Conservation (phyloP, 495 filamentous ascomycete species). For the Podospora sp. region DNA sequence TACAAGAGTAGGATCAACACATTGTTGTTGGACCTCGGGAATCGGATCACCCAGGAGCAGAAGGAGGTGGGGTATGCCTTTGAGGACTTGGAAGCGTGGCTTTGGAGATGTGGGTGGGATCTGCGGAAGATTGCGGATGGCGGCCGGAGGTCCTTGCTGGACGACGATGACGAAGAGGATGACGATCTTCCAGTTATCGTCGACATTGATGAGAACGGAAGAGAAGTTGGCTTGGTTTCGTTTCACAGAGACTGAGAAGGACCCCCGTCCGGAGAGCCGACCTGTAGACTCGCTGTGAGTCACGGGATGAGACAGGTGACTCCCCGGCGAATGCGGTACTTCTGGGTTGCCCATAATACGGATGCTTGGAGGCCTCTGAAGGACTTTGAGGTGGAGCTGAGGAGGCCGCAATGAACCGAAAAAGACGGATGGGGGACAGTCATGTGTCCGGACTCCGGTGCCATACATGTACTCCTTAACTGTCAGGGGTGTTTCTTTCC, state of each 20-base stretch:
- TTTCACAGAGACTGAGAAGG: conserved; percentile 35
- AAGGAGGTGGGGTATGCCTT: conserved; percentile 40
- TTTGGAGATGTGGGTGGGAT: conserved; percentile 51
- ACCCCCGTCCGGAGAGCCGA: background rate
- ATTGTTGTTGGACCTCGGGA: conserved; percentile 34
- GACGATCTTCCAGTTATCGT: conserved; percentile 83
- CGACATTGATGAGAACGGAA: conserved; percentile 59
- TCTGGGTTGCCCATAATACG: too few relatives aligned
- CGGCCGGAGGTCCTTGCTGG: background rate
- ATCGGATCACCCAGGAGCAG: conserved; percentile 37
- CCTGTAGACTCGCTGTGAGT: too few relatives aligned
- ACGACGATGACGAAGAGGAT: conserved; percentile 65
- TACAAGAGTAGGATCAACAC: conserved; percentile 50
- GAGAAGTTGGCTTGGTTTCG: conserved; percentile 51
- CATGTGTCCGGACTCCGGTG: too few relatives aligned
- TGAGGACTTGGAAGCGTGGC: conserved; percentile 48
- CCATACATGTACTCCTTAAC: too few relatives aligned
- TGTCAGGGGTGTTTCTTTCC: too few relatives aligned
- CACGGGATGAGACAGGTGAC: too few relatives aligned
- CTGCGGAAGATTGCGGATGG: conserved; percentile 29
- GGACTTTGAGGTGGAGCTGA: too few relatives aligned
- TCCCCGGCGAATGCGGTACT: too few relatives aligned
- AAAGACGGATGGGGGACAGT: too few relatives aligned
- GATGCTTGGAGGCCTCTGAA: too few relatives aligned
- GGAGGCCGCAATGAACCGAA: too few relatives aligned